Base-by-base conservation (phyloP, 805 yeast genomes). In the Wickerhamomyces chaumierensis region DNA sequence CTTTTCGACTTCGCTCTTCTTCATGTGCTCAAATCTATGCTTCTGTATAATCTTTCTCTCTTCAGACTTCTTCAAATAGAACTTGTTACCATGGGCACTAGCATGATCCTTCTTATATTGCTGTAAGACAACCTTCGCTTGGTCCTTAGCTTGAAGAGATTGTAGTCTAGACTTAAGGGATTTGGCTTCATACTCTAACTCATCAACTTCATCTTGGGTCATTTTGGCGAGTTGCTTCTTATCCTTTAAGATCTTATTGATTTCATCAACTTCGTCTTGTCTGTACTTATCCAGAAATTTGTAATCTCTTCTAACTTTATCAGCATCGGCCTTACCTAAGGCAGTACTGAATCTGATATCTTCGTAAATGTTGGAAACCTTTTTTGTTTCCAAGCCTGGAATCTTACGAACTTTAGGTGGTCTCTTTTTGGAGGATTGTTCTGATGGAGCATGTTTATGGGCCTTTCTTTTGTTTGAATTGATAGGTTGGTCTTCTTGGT, bases 281-380 rank as follows among this genome's bases (percentile, higher is more conserved):
- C 97, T 71, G 57, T 92, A 92, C 31, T 81, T 87, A 57, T 87
- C 95, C 41, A 92, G 62, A 54, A 92, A 92, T 34, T 75, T 71
- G 62, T 92, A 92, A 52, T 90, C 79, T 51, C 76, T 73, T 43
- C 96, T 68, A 15, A 83, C 72, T 42, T 69, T 66, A 25, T 66
- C 62, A 42, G 73, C 61, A 55, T 88, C 90, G 1, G 92, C 84
- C 49, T 76, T 81, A 41, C 97, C 97, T 45, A 76, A 75, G 0
- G 95, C 87, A 3, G 90, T 72, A 58, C 92, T 96, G 56, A 92
- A 92, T 48, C 98, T 69, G 27, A 94, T 80, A 62, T 92, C 98
- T 36, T 74, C 70, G 55, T 81, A 79, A 21, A 80, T 59, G 3
- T 51, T 65, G 14, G 57, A 49, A 37, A 57, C 49, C 40, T 60